phyloP scores from a whole-genome alignment of 306 rosid species.

The Boehmeria nivea region DNA sequence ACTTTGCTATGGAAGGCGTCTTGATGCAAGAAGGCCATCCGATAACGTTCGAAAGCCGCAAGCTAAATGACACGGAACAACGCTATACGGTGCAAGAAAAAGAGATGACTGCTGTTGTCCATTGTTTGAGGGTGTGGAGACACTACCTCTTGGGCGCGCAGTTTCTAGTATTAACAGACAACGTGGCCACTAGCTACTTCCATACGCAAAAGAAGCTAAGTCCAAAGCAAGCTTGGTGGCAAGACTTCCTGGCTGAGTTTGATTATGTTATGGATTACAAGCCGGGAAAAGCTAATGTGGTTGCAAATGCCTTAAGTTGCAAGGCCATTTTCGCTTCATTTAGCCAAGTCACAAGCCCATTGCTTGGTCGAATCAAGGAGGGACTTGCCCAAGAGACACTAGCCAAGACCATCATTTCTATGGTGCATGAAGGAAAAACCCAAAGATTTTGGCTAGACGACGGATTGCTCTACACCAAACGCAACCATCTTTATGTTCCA shows the following conservation, averaged over 20 bases:
- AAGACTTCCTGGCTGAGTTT: background rate
- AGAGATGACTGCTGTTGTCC: background rate
- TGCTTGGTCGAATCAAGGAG: too few relatives aligned
- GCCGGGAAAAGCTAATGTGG: background rate
- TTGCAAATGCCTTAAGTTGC: background rate
- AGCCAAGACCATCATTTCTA: background rate
- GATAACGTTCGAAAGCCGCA: background rate
- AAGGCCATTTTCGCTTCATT: background rate
- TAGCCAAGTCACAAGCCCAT: background rate
- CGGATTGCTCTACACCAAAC: background rate
- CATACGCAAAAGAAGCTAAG: background rate
- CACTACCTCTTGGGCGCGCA: background rate
- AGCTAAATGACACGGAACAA: background rate
- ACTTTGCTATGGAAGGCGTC: conserved; percentile 1
- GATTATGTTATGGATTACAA: conserved; percentile 1
- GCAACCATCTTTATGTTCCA: background rate
- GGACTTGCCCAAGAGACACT: too few relatives aligned
- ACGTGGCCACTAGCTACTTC: background rate
- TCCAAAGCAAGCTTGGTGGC: background rate
- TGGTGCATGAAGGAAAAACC: background rate
- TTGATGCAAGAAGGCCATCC: conserved; percentile 1
- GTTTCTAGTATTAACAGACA: too few relatives aligned
- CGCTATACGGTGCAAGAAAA: too few relatives aligned
- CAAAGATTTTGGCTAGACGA: background rate
- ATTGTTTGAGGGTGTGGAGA: background rate